Conservation (phyloP, 1,139 yeast species). For the Taphrina deformans region DNA sequence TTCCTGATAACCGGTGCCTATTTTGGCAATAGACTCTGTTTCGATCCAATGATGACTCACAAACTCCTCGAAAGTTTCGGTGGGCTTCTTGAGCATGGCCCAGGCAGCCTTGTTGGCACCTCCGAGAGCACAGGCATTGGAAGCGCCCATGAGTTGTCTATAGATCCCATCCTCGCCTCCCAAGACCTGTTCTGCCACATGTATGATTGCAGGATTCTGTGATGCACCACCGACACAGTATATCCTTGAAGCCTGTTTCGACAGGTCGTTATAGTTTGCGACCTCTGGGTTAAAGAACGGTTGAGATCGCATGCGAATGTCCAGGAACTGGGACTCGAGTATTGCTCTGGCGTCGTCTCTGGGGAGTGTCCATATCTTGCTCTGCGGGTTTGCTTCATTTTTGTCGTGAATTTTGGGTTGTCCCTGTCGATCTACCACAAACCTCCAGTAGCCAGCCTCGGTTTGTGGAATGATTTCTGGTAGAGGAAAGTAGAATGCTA, state of each 20-base stretch:
- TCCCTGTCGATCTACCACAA: conserved; percentile 41
- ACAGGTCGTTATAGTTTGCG: not conserved
- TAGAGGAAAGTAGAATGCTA: conserved; percentile 82
- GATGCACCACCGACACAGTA: conserved; percentile 90
- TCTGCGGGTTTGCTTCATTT: conserved; percentile 25
- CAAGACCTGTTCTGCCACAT: conserved; percentile 67
- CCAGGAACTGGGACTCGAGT: conserved; percentile 81
- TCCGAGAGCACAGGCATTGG: conserved; percentile 94
- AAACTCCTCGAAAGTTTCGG: conserved; percentile 47
- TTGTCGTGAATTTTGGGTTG: not conserved
- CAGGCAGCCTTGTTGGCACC: conserved; percentile 88
- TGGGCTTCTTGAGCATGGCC: conserved; percentile 49
- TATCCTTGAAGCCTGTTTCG: conserved; percentile 48
- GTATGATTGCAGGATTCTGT: conserved; percentile 64
- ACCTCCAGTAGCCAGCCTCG: conserved; percentile 44
- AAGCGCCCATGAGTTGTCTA: conserved; percentile 60
- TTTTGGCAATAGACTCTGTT: conserved; percentile 45
- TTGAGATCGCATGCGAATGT: conserved; percentile 75
- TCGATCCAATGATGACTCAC: conserved; percentile 53
- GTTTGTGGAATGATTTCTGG: conserved; percentile 89
- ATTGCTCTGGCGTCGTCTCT: conserved; percentile 74
- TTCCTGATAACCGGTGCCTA: conserved; percentile 37
- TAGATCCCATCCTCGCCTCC: conserved; percentile 65
- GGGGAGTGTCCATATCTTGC: conserved; percentile 47
- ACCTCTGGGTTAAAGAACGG: conserved; percentile 57